These are phyloP conservation scores for Eucalyptus regnans DNA, from an alignment of 345 rosid species.

Conservation along the genomic window DNA sequence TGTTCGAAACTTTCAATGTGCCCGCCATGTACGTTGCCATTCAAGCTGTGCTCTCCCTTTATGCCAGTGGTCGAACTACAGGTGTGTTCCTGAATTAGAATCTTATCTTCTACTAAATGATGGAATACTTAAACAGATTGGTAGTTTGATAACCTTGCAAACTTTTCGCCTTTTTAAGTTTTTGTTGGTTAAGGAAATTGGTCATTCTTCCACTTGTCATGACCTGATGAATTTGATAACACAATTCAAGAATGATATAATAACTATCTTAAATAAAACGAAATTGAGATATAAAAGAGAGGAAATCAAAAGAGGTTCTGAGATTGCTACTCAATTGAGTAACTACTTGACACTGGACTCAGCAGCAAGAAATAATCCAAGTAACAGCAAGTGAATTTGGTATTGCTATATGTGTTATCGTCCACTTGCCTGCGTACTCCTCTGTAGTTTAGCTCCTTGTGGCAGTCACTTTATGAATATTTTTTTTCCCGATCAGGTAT, in stretches of 20 bases:
- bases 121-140: not conserved
- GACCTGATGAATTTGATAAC: not conserved
- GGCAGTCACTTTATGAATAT: not conserved
- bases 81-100: conserved; percentile 9
- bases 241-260: not conserved
- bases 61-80: conserved; percentile 64
- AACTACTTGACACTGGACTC: not conserved
- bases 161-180: not conserved
- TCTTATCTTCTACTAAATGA: not conserved
- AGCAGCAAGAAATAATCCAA: not conserved
- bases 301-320: not conserved
- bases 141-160: not conserved
- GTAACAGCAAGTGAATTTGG: not conserved
- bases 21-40: conserved; percentile 59
- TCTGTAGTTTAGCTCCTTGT: not conserved
- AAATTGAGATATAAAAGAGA: not conserved
- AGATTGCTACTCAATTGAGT: not conserved
- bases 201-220: not conserved
- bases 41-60: conserved; percentile 50
- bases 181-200: not conserved
- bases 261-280: not conserved
- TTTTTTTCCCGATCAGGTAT: conserved; percentile 17
- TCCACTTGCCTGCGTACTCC: not conserved
- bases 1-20: conserved; percentile 49
- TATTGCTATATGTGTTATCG: not conserved